A percentile compares a stretch with the other conserved stretches of the same genome.
phyloP scores from a whole-genome alignment of 2,329 filamentous ascomycete genomes.

The Zymoseptoria pseudotritici region DNA sequence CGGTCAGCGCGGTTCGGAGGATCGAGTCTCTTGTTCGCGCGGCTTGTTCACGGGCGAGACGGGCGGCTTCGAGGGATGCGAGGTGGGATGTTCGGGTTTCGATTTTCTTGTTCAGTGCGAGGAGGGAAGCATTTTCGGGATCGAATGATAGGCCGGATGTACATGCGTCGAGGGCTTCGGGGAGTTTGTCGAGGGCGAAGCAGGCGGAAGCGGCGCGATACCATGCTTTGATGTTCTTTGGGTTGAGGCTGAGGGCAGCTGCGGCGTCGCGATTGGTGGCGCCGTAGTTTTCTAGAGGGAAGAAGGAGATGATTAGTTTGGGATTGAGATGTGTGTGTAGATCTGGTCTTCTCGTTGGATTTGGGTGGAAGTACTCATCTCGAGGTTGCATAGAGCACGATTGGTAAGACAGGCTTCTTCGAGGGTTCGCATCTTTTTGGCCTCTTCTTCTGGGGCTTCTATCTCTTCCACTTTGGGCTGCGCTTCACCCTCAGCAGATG shows the following conservation, averaged over 20 bases:
- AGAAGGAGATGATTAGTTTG: not conserved
- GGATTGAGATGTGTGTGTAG: not conserved
- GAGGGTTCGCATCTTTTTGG: constrained; percentile 52
- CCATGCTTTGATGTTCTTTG: constrained; percentile 77
- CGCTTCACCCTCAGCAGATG: constrained; percentile 3
- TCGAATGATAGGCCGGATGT: constrained; percentile 67
- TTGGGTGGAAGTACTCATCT: constrained; percentile 51
- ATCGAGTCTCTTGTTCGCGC: constrained; percentile 52
- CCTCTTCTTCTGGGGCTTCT: constrained; percentile 54
- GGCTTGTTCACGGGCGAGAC: constrained; percentile 49
- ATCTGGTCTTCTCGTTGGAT: not conserved
- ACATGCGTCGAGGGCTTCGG: constrained; percentile 75
- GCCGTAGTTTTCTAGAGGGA: constrained; percentile 65
- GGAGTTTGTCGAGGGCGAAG: constrained; percentile 67
- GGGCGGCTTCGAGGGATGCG: constrained; percentile 49
- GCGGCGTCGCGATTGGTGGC: constrained; percentile 80
- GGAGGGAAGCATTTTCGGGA: constrained; percentile 58
- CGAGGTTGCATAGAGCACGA: constrained; percentile 81
- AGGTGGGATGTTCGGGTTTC: constrained; percentile 50
- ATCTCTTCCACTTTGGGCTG: constrained; percentile 38
- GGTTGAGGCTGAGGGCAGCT: constrained; percentile 68
- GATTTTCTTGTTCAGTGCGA: constrained; percentile 56
- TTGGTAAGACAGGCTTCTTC: constrained; percentile 78
- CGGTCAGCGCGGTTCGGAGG: constrained; percentile 47
- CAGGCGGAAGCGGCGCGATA: constrained; percentile 78